Evolutionary conservation across 306 rosid species (phyloP), one percentile per base, ranked within the genome.

Genomic region (Medicago truncatula): DNA sequence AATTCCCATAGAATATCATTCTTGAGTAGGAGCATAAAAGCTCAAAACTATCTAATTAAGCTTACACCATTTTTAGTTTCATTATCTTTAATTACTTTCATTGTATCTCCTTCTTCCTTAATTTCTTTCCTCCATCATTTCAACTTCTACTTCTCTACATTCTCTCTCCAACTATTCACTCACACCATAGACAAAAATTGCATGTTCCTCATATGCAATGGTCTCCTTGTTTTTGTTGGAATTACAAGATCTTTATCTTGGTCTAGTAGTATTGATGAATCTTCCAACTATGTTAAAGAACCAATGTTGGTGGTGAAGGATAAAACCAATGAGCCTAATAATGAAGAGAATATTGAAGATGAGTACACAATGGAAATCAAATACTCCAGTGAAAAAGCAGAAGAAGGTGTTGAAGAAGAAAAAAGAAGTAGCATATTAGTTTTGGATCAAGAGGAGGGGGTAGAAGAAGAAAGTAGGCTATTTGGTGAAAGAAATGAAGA

Each of bases 121-220:
- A 56, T 87, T 44, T 60, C 76, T 71, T 71, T 80, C 76, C 75
- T 81, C 67, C 83, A 82, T 20, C 75, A 80, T 56, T 65, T 71
- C 74, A 83, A 80, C 80, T 80, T 81, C 23, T 80, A 80, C 84
- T 81, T 87, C 54, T 83, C 90, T 14, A 83, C 83, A 50, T 80
- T 85, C 31, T 81, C 85, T 36, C 54, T 68, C 76, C 88, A 86
- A 47, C 79, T 88, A 40, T 82, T 89, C 20, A 74, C 83, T 50
- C 95, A 91, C 81, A 82, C 82, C 58, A 78, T 91, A 5, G 92
- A 91, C 89, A 91, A 91, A 71, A 89, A 86, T 44, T 86, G 52
- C 83, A 87, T 89, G 69, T 91, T 91, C 41, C 91, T 91, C 70
- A 68, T 91, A 0, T 89, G 85, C 81, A 91, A 91, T 61, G 88